phyloP scores from a whole-genome alignment of 2,329 filamentous ascomycete genomes.

The Laburnicola sp. region DNA sequence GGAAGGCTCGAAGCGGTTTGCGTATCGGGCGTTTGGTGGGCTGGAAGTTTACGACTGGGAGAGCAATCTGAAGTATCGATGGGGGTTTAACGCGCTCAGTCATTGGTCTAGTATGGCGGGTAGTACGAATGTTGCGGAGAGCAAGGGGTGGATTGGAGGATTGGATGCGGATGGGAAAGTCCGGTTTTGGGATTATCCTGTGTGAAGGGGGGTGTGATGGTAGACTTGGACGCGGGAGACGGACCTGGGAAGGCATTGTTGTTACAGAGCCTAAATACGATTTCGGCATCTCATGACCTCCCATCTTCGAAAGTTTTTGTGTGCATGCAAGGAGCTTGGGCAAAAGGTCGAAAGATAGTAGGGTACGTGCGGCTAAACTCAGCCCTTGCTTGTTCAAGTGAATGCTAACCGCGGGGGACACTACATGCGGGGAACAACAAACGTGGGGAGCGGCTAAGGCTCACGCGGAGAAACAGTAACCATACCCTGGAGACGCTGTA shows the following conservation, averaged over 20 bases:
- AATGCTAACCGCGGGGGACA: background rate
- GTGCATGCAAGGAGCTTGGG: background rate
- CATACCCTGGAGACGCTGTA: background rate
- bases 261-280: no score
- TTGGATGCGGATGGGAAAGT: background rate
- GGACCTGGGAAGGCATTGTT: no score
- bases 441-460: no score
- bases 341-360: background rate
- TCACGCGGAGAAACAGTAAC: background rate
- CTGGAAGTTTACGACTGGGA: conserved; percentile 7
- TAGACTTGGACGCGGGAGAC: no score
- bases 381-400: background rate
- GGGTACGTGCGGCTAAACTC: background rate
- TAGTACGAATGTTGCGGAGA: background rate
- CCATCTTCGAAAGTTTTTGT: no score
- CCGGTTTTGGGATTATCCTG: background rate
- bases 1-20: background rate
- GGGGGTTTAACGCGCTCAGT: background rate
- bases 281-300: no score
- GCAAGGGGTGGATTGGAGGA: background rate
- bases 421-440: background rate
- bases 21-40: background rate
- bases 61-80: conserved; percentile 8
- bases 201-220: no score
- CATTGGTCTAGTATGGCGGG: background rate